phyloP scores from a whole-genome alignment of 2,329 filamentous ascomycete genomes.

The Ophiocordyceps camponoti-leonardi region DNA sequence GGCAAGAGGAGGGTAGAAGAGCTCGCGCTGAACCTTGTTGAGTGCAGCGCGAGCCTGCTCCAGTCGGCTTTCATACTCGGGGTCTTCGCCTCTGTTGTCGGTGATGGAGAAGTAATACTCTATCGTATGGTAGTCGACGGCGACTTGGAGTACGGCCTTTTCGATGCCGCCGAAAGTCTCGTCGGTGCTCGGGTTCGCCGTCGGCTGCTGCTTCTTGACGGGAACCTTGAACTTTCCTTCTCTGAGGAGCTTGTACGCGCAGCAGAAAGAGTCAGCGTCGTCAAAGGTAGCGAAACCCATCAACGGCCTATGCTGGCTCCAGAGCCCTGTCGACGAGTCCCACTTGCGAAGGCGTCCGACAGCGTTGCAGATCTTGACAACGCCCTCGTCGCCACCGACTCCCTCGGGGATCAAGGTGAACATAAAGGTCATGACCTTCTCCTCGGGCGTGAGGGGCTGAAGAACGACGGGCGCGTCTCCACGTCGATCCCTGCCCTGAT shows the following conservation, averaged over 20 bases:
- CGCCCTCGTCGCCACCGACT: slow-evolving; percentile 55
- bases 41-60: slow-evolving; percentile 54
- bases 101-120: slow-evolving; percentile 78
- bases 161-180: slow-evolving; percentile 39
- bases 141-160: slow-evolving; percentile 53
- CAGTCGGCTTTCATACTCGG: slow-evolving; percentile 47
- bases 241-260: slow-evolving; percentile 69
- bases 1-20: slow-evolving; percentile 48
- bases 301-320: slow-evolving; percentile 47
- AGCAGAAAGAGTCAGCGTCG: slow-evolving; percentile 71
- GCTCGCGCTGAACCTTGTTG: slow-evolving; percentile 47
- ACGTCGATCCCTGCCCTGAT: slow-evolving; percentile 48
- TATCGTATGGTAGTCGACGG: slow-evolving; percentile 66
- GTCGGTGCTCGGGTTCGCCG: slow-evolving; percentile 23
- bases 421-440: slow-evolving; percentile 83
- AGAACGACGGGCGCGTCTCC: slow-evolving; percentile 55
- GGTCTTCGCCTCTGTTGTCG: slow-evolving; percentile 45
- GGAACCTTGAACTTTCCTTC: slow-evolving; percentile 74
- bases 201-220: slow-evolving; percentile 50
- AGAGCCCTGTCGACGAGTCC: slow-evolving; percentile 50
- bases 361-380: slow-evolving; percentile 63
- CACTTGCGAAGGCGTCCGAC: slow-evolving; percentile 70
- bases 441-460: slow-evolving; percentile 71
- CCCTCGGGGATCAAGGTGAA: slow-evolving; percentile 73
- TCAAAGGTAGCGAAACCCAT: slow-evolving; percentile 97